Conservation (phyloP, 2,329 filamentous ascomycete genomes). For the Fusarium ambrosium region DNA sequence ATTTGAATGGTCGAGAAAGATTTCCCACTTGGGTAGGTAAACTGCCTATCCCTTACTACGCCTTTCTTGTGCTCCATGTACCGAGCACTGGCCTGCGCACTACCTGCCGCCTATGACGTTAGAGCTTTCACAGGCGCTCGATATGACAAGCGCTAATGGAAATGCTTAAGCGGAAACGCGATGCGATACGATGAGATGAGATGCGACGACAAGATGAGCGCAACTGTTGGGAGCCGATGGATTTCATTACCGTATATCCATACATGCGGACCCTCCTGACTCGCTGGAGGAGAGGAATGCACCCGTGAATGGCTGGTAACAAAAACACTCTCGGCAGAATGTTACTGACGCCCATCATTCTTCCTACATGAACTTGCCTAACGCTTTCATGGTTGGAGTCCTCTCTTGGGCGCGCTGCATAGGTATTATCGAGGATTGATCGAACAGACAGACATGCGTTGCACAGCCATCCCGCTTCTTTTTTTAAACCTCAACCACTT, state of each 20-base stretch:
- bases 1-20: constrained; percentile 21
- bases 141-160: constrained; percentile 11
- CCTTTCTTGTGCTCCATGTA: constrained; percentile 30
- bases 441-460: constrained; percentile 20
- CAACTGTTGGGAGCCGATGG: neutral
- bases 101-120: constrained; percentile 26
- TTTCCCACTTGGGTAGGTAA: constrained; percentile 23
- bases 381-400: neutral
- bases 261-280: neutral
- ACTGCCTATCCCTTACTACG: constrained; percentile 17
- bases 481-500: constrained; percentile 41
- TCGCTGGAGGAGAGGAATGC: neutral
- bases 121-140: neutral
- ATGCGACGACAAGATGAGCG: neutral
- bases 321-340: neutral
- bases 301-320: neutral
- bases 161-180: constrained; percentile 18
- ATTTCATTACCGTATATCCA: constrained; percentile 1
- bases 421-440: neutral
- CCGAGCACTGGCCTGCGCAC: constrained; percentile 2
- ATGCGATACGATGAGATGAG: neutral
- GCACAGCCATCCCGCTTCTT: constrained; percentile 49
- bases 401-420: neutral
- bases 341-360: neutral
- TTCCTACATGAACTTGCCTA: neutral